Evolutionary conservation across 768 basidiomycete species (phyloP).

Genomic region (Nevesoporus exiguus): DNA sequence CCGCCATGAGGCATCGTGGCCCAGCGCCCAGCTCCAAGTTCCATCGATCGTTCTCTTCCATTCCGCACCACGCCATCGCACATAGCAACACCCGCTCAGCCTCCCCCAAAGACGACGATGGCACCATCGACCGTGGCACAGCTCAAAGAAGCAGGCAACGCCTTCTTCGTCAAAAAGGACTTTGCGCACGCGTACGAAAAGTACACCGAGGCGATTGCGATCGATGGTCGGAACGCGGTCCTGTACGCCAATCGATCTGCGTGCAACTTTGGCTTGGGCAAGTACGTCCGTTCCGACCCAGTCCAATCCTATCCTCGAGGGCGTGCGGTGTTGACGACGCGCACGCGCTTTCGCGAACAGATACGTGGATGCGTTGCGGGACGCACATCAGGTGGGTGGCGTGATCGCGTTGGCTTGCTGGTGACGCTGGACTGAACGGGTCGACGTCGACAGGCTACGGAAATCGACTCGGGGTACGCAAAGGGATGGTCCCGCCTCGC

Average conservation of each 20-base stretch:
- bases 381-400: neutral
- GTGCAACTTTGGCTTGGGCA: neutral
- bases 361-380: neutral
- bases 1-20: neutral
- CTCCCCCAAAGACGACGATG: neutral
- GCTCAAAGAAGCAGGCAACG: conserved; percentile 2
- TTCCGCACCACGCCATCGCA: neutral
- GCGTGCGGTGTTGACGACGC: neutral
- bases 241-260: conserved; percentile 1
- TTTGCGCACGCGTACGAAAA: neutral
- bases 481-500: conserved; percentile 4
- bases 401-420: neutral
- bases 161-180: neutral
- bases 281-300: neutral
- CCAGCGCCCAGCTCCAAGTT: neutral
- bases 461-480: neutral
- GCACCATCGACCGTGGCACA: neutral
- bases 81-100: neutral
- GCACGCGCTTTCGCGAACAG: neutral
- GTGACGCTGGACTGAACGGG: neutral
- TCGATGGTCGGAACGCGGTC: neutral
- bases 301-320: neutral
- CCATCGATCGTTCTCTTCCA: neutral
- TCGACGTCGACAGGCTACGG: neutral
- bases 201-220: conserved; percentile 3